Percentiles rank a stretch among this genome's conserved stretches.
Conservation (phyloP, 495 filamentous ascomycete genomes). For the Xylaria acuta region DNA sequence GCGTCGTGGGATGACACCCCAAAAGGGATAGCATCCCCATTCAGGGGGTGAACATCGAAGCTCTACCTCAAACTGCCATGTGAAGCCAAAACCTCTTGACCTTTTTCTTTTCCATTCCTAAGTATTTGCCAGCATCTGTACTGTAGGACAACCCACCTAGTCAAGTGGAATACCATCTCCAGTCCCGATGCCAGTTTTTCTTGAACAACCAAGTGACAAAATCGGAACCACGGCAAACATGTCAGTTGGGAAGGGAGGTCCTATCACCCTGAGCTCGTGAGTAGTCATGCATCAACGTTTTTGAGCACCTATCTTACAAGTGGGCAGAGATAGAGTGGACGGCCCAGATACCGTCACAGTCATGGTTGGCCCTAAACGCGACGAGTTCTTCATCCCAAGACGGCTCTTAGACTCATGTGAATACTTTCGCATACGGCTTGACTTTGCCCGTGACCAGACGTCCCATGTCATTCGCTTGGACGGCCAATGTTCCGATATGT, state of each 20-base stretch:
- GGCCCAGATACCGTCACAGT: conserved; percentile 47
- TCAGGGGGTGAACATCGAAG: background rate
- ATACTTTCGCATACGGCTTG: conserved; percentile 46
- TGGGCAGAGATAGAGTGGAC: conserved; percentile 29
- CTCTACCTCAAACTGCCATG: conserved; percentile 5
- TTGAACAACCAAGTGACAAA: conserved; percentile 3
- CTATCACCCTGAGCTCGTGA: conserved; percentile 31
- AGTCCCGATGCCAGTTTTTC: background rate
- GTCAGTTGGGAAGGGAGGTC: conserved; percentile 28
- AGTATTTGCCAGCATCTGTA: background rate
- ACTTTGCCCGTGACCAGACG: conserved; percentile 35
- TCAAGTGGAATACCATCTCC: background rate
- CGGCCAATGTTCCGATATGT: conserved; percentile 52
- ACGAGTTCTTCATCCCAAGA: conserved; percentile 49
- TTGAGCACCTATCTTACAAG: conserved; percentile 9
- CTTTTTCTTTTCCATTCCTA: background rate
- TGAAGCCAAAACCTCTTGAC: background rate
- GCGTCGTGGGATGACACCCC: background rate
- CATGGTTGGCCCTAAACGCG: conserved; percentile 49
- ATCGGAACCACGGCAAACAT: conserved; percentile 30
- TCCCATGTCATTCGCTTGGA: conserved; percentile 46
- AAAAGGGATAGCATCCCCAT: conserved; percentile 16
- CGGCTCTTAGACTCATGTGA: conserved; percentile 47
- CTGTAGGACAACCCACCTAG: background rate
- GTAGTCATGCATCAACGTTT: conserved; percentile 10